Base-by-base conservation (phyloP, 2,329 filamentous ascomycete genomes). In the Trichophyton simii region DNA sequence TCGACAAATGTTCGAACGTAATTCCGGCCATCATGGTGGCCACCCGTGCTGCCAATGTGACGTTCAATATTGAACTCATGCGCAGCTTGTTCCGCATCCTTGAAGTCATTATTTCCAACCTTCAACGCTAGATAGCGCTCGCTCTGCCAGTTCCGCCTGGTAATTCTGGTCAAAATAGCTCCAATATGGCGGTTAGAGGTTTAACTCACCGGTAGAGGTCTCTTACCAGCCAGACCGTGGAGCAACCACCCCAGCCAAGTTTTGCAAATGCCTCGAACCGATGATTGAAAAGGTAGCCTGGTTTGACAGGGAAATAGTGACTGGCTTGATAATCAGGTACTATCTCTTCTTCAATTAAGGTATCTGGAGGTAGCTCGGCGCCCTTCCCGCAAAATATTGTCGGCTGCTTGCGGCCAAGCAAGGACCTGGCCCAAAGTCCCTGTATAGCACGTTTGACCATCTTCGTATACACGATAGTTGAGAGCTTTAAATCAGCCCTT, bases 41-140 rank as follows among this genome's bases (percentile, higher is more conserved):
- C 62, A 36, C 70, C 71, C 46, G 67, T 63, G 22, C 64, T 65
- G 5, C 65, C 67, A 25, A 75, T 69, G 60, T 69, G 69, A 58
- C 70, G 60, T 8, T 66, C 67, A 34, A 75, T 72, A 22, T 69
- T 62, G n/a, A 74, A 60, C 61, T 73, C 70, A 54, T 66, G 65
- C 22, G 67, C 61, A 0, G 71, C 68, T 18, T 58, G 58, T 22
- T 67, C 62, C 61, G 64, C 62, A 31, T 64, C 63, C 22, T 59
- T 60, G 38, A 66, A 64, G 28, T 67, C 71, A 61, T 67, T 71
- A 52, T 70, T 67, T 31, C 70, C 70, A 31, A 72, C 67, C 62
- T 74, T 75, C 63, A 74, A 65, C 8, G 72, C 69, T 9, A 73
- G 68, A 65, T 72, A 74, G 61, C 63, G 65, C 25, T 62, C 25